These are phyloP conservation scores for Pyrenochaeta sp. DNA, from an alignment of 2,329 filamentous ascomycete genomes.

Conservation along the genomic window DNA sequence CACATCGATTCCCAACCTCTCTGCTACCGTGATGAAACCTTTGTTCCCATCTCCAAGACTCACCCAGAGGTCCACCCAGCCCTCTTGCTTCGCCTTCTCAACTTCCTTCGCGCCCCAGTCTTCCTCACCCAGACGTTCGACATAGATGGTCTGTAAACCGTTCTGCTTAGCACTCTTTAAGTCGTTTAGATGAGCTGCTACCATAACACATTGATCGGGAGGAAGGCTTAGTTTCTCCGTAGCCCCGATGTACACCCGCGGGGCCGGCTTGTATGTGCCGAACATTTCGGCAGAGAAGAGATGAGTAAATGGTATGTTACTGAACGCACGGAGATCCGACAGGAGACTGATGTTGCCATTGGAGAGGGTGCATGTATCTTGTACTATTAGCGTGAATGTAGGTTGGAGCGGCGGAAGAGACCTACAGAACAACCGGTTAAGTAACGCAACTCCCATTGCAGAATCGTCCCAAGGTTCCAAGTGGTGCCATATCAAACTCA, in stretches of 20 bases:
- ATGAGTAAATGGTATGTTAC: constrained; percentile 67
- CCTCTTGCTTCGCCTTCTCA: constrained; percentile 61
- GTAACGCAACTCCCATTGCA: constrained; percentile 62
- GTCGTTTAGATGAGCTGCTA: constrained; percentile 78
- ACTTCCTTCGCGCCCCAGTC: constrained; percentile 62
- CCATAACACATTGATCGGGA: constrained; percentile 73
- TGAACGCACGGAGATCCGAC: constrained; percentile 67
- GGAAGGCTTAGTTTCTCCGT: constrained; percentile 65
- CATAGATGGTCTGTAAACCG: constrained; percentile 76
- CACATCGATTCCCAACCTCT: constrained; percentile 46
- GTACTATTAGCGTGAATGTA: neutral
- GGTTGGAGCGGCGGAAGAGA: neutral
- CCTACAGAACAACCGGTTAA: constrained; percentile 61
- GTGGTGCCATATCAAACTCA: constrained; percentile 74
- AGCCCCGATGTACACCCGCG: constrained; percentile 73
- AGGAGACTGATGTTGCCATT: constrained; percentile 78
- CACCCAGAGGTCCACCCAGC: constrained; percentile 68
- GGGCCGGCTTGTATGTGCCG: constrained; percentile 76
- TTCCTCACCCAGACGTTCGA: constrained; percentile 75
- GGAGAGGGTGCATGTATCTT: constrained; percentile 70
- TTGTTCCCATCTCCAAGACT: constrained; percentile 53
- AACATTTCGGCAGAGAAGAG: constrained; percentile 76
- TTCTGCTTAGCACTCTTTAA: constrained; percentile 69
- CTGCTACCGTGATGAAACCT: constrained; percentile 59
- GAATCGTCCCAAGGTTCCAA: constrained; percentile 75